Percentiles rank a stretch among this genome's conserved stretches.
Evolutionary conservation across 148 eudicot genomes (phyloP).

Genomic region (Nepenthes mirabilis): DNA sequence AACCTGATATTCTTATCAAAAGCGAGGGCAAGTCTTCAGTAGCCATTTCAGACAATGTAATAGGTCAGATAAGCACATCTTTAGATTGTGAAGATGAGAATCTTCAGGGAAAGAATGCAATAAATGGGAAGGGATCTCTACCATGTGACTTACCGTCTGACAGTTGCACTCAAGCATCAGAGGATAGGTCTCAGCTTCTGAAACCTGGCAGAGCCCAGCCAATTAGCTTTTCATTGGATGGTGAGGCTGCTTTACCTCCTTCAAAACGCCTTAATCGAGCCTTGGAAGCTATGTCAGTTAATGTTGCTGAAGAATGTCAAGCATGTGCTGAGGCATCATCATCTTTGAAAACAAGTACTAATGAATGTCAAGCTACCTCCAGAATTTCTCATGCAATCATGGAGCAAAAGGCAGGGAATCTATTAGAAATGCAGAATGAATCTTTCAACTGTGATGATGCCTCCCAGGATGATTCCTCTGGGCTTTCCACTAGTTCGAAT

Average conservation of each 20-base stretch:
- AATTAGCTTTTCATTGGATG: conserved; percentile 41
- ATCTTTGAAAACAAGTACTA: conserved; percentile 9
- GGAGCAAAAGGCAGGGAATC: conserved; percentile 9
- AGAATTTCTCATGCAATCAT: background rate
- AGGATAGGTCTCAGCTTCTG: conserved; percentile 24
- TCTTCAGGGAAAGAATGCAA: conserved; percentile 13
- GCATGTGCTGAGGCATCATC: conserved; percentile 12
- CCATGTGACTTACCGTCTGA: conserved; percentile 16
- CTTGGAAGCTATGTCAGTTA: conserved; percentile 96
- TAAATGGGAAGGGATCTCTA: conserved; percentile 8
- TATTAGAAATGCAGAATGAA: conserved; percentile 12
- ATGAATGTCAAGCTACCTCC: conserved; percentile 12
- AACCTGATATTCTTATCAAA: conserved; percentile 23
- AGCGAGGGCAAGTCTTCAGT: conserved; percentile 28
- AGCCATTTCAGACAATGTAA: conserved; percentile 11
- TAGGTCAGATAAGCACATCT: conserved; percentile 12
- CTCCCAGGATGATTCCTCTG: conserved; percentile 2
- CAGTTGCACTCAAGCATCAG: conserved; percentile 17
- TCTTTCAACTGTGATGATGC: conserved; percentile 7
- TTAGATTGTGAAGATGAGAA: conserved; percentile 21
- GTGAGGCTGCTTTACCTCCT: conserved; percentile 95
- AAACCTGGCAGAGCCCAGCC: conserved; percentile 33
- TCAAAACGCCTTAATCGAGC: conserved; percentile 96
- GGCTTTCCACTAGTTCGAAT: too few relatives aligned
- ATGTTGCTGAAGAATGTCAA: conserved; percentile 64